These are phyloP conservation scores for Colletotrichum sublineola DNA, from an alignment of 2,329 filamentous ascomycete species.

Conservation along the genomic window DNA sequence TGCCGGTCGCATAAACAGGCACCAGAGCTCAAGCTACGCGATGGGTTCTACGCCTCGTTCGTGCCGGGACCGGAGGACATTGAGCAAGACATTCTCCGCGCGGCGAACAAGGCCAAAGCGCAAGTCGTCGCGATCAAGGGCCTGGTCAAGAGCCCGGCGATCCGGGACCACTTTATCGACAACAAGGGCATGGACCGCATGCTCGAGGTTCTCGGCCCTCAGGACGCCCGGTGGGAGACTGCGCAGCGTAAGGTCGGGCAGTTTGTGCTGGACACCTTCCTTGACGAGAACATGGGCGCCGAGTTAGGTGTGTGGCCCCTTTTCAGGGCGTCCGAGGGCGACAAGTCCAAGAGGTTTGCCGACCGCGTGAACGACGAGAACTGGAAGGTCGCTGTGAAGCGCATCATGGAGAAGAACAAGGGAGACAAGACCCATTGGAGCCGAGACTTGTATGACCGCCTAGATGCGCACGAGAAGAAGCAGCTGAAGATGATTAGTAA, in stretches of 20 bases:
- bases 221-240: constrained; percentile 62
- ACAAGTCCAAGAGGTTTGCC: constrained; percentile 36
- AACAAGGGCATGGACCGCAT: constrained; percentile 67
- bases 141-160: constrained; percentile 66
- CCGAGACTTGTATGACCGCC: constrained; percentile 30
- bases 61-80: constrained; percentile 47
- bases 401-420: constrained; percentile 35
- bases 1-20: constrained; percentile 50
- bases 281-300: constrained; percentile 76
- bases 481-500: constrained; percentile 40
- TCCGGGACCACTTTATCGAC: constrained; percentile 69
- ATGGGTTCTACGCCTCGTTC: constrained; percentile 58
- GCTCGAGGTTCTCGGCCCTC: constrained; percentile 64
- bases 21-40: constrained; percentile 48
- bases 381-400: constrained; percentile 37
- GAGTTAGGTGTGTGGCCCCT: constrained; percentile 68
- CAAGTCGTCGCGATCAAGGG: constrained; percentile 67
- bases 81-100: constrained; percentile 26
- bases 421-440: constrained; percentile 42
- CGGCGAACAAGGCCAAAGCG: constrained; percentile 50
- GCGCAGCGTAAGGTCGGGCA: constrained; percentile 68
- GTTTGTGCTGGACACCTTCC: constrained; percentile 73
- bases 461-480: constrained; percentile 39
- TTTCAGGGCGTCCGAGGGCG: constrained; percentile 37
- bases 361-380: constrained; percentile 37